Evolutionary conservation across 2,329 filamentous ascomycete species (phyloP), one percentile per base, ranked within the genome.

Genomic region (Diaporthe capsici): DNA sequence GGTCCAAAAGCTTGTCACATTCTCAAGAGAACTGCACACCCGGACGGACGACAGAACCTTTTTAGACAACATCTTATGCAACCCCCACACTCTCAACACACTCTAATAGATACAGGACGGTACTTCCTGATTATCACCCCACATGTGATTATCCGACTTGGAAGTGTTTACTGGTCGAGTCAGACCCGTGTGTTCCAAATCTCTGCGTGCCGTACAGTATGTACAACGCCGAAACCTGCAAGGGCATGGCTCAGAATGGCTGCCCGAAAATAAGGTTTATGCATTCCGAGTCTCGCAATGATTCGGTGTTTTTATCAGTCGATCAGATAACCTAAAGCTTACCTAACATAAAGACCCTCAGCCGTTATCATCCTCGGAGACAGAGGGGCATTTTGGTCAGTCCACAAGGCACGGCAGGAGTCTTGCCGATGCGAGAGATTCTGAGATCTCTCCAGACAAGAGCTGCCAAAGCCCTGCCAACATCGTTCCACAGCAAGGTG

Each of bases 291-390:
- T 42, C 1, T 70, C 13, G n/a, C 34, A 42, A 2, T 55, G 20
- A 4, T 22, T 39, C 1, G 5, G n/a, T 17, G 15, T 1, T 55
- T 70, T 55, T 70, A 55, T 42, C 34, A 42, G 13, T 39, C 5
- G 65, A 70, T 70, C 65, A 70, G 65, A 70, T 70, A 70, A 68
- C 31, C 31, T 68, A 68, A 68, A 39, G 31, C n/a, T 55, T 55
- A 55, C 65, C 34, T 39, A 42, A 31, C 12, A 28, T 42, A 28
- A 53, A 47, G 34, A 13, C 13, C 13, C 22, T 39, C n/a, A 1
- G 12, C 4, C 3, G 34, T 12, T 37, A n/a, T 39, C 49, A 4
- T n/a, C 4, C 17, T 25, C 10, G 13, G 34, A 22, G 13, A 25
- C 8, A 70, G 8, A 42, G 34, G n/a, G 8, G 34, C 15, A 55